Conservation (phyloP, 2,329 filamentous ascomycete genomes). For the Colletotrichum falcatum region DNA sequence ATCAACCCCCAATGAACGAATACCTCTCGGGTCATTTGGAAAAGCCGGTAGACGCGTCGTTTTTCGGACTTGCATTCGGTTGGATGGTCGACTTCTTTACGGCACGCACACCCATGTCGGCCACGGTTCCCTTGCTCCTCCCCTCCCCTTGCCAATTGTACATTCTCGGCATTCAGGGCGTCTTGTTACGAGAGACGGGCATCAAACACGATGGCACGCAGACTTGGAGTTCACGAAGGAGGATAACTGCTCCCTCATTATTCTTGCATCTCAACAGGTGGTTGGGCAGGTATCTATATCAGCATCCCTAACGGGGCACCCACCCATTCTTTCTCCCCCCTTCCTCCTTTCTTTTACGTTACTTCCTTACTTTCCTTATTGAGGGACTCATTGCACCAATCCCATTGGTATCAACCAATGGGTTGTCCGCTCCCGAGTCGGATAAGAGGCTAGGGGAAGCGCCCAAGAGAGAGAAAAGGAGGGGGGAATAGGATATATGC, state of each 20-base stretch:
- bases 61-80: slow-evolving; percentile 8
- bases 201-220: slow-evolving; percentile 35
- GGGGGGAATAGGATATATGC: neutral
- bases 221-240: slow-evolving; percentile 34
- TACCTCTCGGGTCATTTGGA: slow-evolving; percentile 12
- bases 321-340: slow-evolving; percentile 31
- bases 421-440: neutral
- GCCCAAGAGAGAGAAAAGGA: neutral
- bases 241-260: slow-evolving; percentile 37
- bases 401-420: neutral
- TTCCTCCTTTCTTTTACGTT: slow-evolving; percentile 22
- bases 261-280: slow-evolving; percentile 33
- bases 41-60: slow-evolving; percentile 16
- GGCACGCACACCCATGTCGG: slow-evolving; percentile 12
- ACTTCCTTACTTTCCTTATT: slow-evolving; percentile 5
- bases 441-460: neutral
- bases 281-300: slow-evolving; percentile 37
- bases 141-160: slow-evolving; percentile 13
- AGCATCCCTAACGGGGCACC: slow-evolving; percentile 32
- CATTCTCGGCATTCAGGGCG: slow-evolving; percentile 31
- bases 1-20: slow-evolving; percentile 10
- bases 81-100: slow-evolving; percentile 22
- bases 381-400: neutral
- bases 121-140: slow-evolving; percentile 6
- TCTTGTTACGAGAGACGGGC: slow-evolving; percentile 17